Evolutionary conservation across 176 grass and related monocot species (phyloP), one percentile per base, ranked within the genome.

Genomic region (Triticum dicoccoides): DNA sequence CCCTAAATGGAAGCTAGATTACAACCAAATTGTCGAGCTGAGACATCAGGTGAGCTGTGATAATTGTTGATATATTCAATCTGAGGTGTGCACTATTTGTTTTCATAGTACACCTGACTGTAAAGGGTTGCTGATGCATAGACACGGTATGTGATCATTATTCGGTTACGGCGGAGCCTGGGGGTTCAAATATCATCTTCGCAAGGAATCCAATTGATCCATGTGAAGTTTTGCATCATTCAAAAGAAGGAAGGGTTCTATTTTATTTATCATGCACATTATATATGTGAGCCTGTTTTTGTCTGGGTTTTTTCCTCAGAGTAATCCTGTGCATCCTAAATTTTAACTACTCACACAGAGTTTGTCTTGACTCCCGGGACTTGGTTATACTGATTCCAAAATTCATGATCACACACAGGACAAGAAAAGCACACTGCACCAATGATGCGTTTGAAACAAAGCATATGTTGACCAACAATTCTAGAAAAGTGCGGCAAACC

Each of bases 361-460:
- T 54, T 33, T 79, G 20, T 68, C 21, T 25, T 64, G 61, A 82
- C 81, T 68, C 47, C 11, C 64, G 71, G 81, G 84, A 86, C 62
- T 52, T 78, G 42, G 8, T 61, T 69, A 23, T 67, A 61, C 10
- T 81, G 68, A 12, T 85, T 61, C 45, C 2, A 32, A 37, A 42
- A 5, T 87, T 59, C 17, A 47, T 12, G 23, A 17, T 77, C 74
- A 38, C 29, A 34, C 10, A 62, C 38, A 81, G 9, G 65, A 49
- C 21, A 58, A 69, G 69, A 42, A 41, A 81, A 84, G 76, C 56
- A 81, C 38, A 77, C 23, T 23, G 25, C 51, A 61, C 32, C 17
- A 58, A 52, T 62, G 47, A 75, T 76, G 58, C 33, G 66, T 65
- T 80, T 10, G 52, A 89, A 80, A 59, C 76, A 77, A 81, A 77